These are phyloP conservation scores for Isabelozyma rhagii DNA, from an alignment of 805 yeast genomes.

Conservation along the genomic window DNA sequence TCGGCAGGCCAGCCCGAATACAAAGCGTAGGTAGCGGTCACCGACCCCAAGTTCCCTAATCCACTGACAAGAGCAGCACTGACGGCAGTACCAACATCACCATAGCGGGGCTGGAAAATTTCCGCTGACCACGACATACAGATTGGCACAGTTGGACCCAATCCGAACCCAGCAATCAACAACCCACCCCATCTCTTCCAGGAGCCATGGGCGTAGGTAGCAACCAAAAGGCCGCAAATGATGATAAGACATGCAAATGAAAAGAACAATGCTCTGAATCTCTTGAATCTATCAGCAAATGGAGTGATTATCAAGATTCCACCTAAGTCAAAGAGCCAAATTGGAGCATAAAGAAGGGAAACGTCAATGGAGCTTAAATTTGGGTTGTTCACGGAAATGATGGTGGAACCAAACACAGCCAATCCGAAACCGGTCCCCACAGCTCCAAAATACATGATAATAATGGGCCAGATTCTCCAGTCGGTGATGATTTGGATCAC, in stretches of 20 bases:
- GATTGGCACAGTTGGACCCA: constrained; percentile 90
- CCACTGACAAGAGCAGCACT: constrained; percentile 83
- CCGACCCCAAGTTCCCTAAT: constrained; percentile 82
- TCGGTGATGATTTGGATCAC: constrained; percentile 55
- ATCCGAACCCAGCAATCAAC: constrained; percentile 78
- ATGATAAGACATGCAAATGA: constrained; percentile 61
- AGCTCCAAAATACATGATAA: constrained; percentile 88
- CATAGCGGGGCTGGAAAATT: constrained; percentile 65
- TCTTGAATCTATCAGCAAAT: constrained; percentile 66
- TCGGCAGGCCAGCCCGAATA: constrained; percentile 89
- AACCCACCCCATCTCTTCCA: constrained; percentile 84
- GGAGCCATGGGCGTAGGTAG: constrained; percentile 67
- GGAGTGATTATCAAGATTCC: constrained; percentile 77
- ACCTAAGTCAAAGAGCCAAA: constrained; percentile 81
- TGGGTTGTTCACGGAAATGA: constrained; percentile 65
- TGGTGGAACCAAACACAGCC: constrained; percentile 80
- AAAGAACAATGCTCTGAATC: constrained; percentile 60
- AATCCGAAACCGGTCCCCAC: constrained; percentile 90
- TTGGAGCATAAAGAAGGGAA: constrained; percentile 80
- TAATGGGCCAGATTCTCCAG: constrained; percentile 71
- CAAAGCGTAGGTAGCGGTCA: constrained; percentile 79
- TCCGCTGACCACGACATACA: constrained; percentile 82
- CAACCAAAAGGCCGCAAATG: constrained; percentile 70
- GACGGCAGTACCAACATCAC: constrained; percentile 83
- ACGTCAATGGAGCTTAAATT: constrained; percentile 60